phyloP scores from a whole-genome alignment of 116 monocot genomes.

The Zostera marina region DNA sequence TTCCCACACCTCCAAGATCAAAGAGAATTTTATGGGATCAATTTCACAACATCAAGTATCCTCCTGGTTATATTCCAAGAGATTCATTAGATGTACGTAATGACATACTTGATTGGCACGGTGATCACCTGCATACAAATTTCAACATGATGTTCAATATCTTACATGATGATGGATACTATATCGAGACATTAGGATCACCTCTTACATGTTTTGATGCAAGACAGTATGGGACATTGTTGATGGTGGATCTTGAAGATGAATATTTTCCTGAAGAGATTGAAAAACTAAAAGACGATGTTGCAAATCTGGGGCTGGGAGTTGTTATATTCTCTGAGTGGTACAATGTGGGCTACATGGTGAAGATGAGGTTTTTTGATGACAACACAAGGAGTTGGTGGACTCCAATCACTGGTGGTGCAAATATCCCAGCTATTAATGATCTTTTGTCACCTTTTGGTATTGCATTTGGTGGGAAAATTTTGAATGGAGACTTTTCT shows the following conservation, averaged over 20 bases:
- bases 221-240: conserved; percentile 66
- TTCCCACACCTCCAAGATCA: conserved; percentile 70
- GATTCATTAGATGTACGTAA: conserved; percentile 97
- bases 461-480: conserved; percentile 89
- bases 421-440: conserved; percentile 95
- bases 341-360: conserved; percentile 95
- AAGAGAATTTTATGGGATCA: conserved; percentile 92
- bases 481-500: conserved; percentile 83
- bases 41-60: conserved; percentile 94
- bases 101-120: conserved; percentile 99
- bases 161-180: conserved; percentile 83
- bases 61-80: conserved; percentile 96
- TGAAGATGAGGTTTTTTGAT: conserved; percentile 98
- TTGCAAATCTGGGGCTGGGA: conserved; percentile 56
- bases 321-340: conserved; percentile 88
- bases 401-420: conserved; percentile 98
- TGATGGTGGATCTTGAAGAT: conserved; percentile 98
- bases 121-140: conserved; percentile 95
- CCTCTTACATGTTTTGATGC: conserved; percentile 98
- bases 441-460: conserved; percentile 82
- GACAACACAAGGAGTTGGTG: conserved; percentile 99
- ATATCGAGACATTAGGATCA: conserved; percentile 86
- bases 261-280: conserved; percentile 95
- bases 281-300: conserved; percentile 79
- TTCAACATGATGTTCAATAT: conserved; percentile 95